Evolutionary conservation across 1,139 yeast genomes (phyloP).

Genomic region (Yamadazyma siamensis): DNA sequence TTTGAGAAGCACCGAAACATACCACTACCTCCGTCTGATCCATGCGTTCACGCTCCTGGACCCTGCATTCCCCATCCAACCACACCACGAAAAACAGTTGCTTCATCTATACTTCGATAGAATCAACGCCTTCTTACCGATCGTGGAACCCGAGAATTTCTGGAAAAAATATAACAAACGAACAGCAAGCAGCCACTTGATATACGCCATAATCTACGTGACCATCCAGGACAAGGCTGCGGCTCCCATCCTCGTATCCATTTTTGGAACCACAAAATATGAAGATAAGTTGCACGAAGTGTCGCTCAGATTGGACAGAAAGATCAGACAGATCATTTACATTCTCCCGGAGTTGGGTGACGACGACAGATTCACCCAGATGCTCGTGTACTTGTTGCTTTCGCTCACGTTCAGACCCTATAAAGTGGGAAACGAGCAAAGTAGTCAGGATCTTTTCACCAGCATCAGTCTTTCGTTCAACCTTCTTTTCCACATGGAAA

Average conservation of each 20-base stretch:
- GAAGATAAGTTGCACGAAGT: slow-evolving; percentile 15
- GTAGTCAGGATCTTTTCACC: slow-evolving; percentile 32
- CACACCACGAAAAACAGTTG: slow-evolving; percentile 19
- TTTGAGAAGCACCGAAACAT: slow-evolving; percentile 1
- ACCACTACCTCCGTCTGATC: slow-evolving; percentile 17
- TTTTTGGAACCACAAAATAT: slow-evolving; percentile 16
- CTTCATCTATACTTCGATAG: slow-evolving; percentile 29
- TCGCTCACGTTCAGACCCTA: slow-evolving; percentile 28
- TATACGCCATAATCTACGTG: slow-evolving; percentile 27
- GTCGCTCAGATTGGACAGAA: slow-evolving; percentile 23
- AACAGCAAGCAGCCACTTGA: slow-evolving; percentile 21
- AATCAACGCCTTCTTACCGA: slow-evolving; percentile 32
- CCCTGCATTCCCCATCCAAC: slow-evolving; percentile 19
- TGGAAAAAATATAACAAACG: slow-evolving; percentile 25
- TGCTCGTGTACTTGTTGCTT: slow-evolving; percentile 28
- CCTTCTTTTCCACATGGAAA: slow-evolving; percentile 32
- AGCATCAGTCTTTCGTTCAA: slow-evolving; percentile 30
- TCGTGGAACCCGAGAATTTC: slow-evolving; percentile 25
- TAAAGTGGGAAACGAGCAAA: slow-evolving; percentile 33
- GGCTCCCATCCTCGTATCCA: slow-evolving; percentile 21
- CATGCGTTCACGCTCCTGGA: slow-evolving; percentile 34
- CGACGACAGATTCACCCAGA: slow-evolving; percentile 28
- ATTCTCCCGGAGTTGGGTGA: slow-evolving; percentile 32
- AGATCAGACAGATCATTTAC: slow-evolving; percentile 24
- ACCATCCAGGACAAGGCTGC: slow-evolving; percentile 27